phyloP scores from a whole-genome alignment of 106 monocot genomes.

The Dendrobium nobile region DNA sequence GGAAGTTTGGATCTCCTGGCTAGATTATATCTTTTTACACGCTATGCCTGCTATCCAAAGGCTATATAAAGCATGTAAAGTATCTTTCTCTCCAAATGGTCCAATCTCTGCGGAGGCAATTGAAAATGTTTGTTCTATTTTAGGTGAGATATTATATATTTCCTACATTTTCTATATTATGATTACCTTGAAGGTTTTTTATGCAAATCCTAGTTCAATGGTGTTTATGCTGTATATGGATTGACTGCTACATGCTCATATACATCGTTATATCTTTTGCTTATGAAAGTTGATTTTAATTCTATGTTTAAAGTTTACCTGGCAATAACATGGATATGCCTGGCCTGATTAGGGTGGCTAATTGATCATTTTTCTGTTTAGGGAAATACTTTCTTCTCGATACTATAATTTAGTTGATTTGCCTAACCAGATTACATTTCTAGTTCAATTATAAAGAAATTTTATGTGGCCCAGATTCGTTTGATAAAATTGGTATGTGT shows the following conservation, averaged over 20 bases:
- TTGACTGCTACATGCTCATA: background rate
- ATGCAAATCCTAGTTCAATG: background rate
- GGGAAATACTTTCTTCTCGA: too few species aligned
- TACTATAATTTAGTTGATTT: too few species aligned
- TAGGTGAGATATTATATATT: conserved; percentile 30
- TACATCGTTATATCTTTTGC: background rate
- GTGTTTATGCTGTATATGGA: background rate
- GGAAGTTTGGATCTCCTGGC: conserved; percentile 3
- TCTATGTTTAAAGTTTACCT: background rate
- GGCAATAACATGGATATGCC: too few species aligned
- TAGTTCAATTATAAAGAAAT: too few species aligned
- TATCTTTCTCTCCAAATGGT: conserved; percentile 52
- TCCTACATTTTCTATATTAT: background rate
- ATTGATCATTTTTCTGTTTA: too few species aligned
- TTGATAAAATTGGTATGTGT: too few species aligned
- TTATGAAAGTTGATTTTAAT: background rate
- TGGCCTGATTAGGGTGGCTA: too few species aligned
- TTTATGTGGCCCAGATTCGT: too few species aligned
- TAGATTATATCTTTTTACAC: conserved; percentile 7
- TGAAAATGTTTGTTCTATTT: conserved; percentile 46
- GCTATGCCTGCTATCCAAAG: conserved; percentile 51
- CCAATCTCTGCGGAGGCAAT: conserved; percentile 55
- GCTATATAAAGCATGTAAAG: conserved; percentile 52
- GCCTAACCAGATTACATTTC: too few species aligned
- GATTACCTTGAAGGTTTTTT: background rate